Evolutionary conservation across 2,329 filamentous ascomycete genomes (phyloP), one percentile per base, ranked within the genome.

Genomic region (Diplodia seriata): DNA sequence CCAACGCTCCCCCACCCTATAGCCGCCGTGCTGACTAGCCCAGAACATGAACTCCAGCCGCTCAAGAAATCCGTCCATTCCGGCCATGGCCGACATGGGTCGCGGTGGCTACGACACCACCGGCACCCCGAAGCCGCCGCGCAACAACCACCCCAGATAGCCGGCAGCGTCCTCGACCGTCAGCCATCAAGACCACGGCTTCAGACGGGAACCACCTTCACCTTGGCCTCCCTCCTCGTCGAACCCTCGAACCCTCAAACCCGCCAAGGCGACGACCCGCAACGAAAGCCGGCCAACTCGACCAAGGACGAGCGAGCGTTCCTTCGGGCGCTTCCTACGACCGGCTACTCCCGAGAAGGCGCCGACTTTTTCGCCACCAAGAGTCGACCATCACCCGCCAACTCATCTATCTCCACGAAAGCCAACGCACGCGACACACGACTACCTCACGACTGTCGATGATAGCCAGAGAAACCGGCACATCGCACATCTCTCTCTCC

Each of bases 81-180:
- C 43, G 6, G 38, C 59, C n/a, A 33, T 62, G 59, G 59, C 72
- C 74, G 81, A 82, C 77, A 83, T 83, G 81, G 81, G 81, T 68
- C 81, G 81, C 70, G 81, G 81, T 68, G 81, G 80, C 69, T 83
- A 83, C 74, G 81, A 83, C 72, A 83, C 81, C 20, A 83, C 81
- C n/a, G 81, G 81, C 70, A 79, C 81, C 14, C 78, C 80, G 56
- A 82, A 82, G 74, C 81, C 81, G 4, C 78, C 78, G 68, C 80
- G 79, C 51, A 77, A 77, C 59, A 20, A 62, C 59, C 29, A 40
- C n/a, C 40, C 57, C 15, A 49, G 59, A 50, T 62, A 62, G 59
- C 57, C 56, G 38, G 38, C 56, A 15, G 38, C n/a, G 3, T 9
- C 18, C 23, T 14, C 56, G 7, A 1, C 33, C 33, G 9, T 36